These are phyloP conservation scores for Chaetomiaceae sp. DNA, from an alignment of 2,329 filamentous ascomycete genomes.

Conservation along the genomic window DNA sequence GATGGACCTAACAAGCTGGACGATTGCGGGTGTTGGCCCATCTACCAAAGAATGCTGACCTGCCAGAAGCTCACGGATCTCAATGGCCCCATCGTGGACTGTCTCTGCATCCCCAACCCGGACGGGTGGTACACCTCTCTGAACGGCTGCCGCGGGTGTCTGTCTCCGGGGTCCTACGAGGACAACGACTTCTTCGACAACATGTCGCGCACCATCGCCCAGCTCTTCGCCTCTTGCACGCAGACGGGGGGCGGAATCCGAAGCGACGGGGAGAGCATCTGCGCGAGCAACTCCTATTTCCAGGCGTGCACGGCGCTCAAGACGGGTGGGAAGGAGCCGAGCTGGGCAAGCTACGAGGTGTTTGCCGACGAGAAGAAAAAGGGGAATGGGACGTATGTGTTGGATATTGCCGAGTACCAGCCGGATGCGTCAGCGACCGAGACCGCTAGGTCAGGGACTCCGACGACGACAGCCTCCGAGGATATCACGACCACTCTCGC, in stretches of 20 bases:
- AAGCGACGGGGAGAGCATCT: conserved; percentile 12
- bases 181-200: conserved; percentile 18
- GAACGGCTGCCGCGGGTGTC: conserved; percentile 10
- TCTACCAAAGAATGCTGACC: conserved; percentile 12
- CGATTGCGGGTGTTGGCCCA: conserved; percentile 16
- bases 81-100: not conserved
- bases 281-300: conserved; percentile 11
- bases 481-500: too few species aligned
- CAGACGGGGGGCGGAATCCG: conserved; percentile 6
- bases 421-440: not conserved
- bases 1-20: conserved; percentile 15
- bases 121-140: conserved; percentile 15
- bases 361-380: not conserved
- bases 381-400: conserved; percentile 11
- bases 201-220: conserved; percentile 8
- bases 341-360: conserved; percentile 14
- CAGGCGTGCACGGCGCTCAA: conserved; percentile 8
- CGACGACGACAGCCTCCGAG: not conserved
- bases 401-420: conserved; percentile 18
- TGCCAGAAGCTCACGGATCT: conserved; percentile 9
- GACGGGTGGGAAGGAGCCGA: conserved; percentile 4
- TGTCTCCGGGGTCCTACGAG: conserved; percentile 5
- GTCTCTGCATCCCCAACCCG: conserved; percentile 15
- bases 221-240: conserved; percentile 17
- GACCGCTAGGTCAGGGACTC: not conserved